These are phyloP conservation scores for Solanum pennellii DNA, from an alignment of 257 asterid genomes.

Conservation along the genomic window DNA sequence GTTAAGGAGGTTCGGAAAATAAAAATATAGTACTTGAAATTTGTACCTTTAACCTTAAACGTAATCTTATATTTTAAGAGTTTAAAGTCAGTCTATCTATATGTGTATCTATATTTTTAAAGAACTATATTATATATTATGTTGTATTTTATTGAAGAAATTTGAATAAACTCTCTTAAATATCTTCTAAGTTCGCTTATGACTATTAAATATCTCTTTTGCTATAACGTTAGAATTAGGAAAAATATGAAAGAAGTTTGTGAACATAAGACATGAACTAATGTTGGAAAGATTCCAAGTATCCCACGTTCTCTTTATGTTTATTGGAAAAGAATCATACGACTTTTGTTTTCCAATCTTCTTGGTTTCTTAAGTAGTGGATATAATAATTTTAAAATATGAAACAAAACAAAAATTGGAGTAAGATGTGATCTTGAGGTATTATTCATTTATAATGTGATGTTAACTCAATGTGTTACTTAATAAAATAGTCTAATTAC, in stretches of 20 bases:
- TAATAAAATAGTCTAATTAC: background rate
- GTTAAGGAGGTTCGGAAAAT: too few relatives aligned
- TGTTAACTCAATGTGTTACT: background rate
- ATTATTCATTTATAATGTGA: background rate
- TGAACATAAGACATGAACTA: background rate
- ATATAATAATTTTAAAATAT: background rate
- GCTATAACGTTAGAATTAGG: too few relatives aligned
- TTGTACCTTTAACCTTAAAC: background rate
- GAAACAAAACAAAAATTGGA: background rate
- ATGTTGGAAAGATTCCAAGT: background rate
- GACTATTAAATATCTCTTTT: background rate
- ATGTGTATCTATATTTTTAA: too few relatives aligned
- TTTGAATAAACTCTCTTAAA: too few relatives aligned
- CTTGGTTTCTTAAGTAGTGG: background rate
- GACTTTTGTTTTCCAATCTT: background rate
- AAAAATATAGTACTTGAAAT: too few relatives aligned
- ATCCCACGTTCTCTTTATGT: background rate
- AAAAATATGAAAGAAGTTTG: background rate
- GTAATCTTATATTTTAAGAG: too few relatives aligned
- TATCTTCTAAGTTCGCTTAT: too few relatives aligned
- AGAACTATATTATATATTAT: too few relatives aligned
- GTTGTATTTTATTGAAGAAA: too few relatives aligned
- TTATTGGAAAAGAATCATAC: background rate
- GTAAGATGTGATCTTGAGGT: background rate
- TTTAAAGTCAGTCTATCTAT: too few relatives aligned